A percentile compares a stretch with the other conserved stretches of the same genome.
These are phyloP conservation scores for Gomphus sp. DNA, from an alignment of 1,284 basidiomycete species.

Conservation along the genomic window DNA sequence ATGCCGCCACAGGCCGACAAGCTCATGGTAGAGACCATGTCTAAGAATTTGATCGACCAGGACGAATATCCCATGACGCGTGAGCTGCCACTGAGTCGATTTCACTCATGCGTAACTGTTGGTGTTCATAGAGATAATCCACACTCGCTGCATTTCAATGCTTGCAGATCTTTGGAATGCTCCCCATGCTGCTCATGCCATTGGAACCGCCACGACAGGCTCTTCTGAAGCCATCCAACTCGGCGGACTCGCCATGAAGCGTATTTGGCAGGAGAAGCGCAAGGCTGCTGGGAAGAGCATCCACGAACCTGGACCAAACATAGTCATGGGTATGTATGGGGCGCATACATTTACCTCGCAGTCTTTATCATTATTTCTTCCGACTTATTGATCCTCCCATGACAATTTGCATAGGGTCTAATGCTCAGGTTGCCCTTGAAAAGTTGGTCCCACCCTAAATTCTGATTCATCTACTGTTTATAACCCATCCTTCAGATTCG, in stretches of 20 bases:
- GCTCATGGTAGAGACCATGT: slow-evolving; percentile 77
- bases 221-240: slow-evolving; percentile 92
- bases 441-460: slow-evolving; percentile 30
- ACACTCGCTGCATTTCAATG: slow-evolving; percentile 77
- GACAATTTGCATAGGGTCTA: slow-evolving; percentile 40
- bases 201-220: slow-evolving; percentile 91
- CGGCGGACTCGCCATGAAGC: slow-evolving; percentile 92
- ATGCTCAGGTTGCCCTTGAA: slow-evolving; percentile 82
- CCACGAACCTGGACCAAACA: slow-evolving; percentile 73
- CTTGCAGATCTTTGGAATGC: slow-evolving; percentile 93
- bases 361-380: no score
- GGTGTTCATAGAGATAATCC: slow-evolving; percentile 46
- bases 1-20: slow-evolving; percentile 57
- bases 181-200: slow-evolving; percentile 59
- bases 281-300: slow-evolving; percentile 83
- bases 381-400: slow-evolving; percentile 12
- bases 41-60: slow-evolving; percentile 85
- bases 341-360: no score
- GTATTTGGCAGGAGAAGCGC: slow-evolving; percentile 84
- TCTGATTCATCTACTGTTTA: not conserved
- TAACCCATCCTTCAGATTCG: slow-evolving; percentile 36
- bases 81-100: slow-evolving; percentile 22
- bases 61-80: slow-evolving; percentile 88
- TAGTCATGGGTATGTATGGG: slow-evolving; percentile 55
- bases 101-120: not conserved